A percentile compares a stretch with the other conserved stretches of the same genome.
phyloP scores from a whole-genome alignment of 2,329 filamentous ascomycete species.

The Paraphaeosphaeria minitans region DNA sequence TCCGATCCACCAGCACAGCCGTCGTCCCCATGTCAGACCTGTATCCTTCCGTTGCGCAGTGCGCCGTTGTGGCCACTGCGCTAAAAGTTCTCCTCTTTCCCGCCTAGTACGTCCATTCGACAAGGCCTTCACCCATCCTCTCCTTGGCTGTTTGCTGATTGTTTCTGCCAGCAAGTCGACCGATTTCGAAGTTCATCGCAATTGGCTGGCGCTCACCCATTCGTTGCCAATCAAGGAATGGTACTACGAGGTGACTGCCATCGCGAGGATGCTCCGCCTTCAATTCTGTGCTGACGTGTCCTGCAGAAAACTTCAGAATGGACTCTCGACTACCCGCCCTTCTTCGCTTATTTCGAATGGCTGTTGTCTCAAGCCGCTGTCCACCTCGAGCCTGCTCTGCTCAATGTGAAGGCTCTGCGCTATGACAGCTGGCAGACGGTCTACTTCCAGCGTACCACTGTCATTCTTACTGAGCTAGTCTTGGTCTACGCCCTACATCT shows the following conservation, averaged over 20 bases:
- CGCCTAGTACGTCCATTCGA: conserved; percentile 76
- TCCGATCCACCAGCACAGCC: conserved; percentile 26
- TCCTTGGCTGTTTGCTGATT: conserved; percentile 28
- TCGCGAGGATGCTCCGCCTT: not conserved
- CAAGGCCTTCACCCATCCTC: not conserved
- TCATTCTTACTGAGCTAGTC: conserved; percentile 83
- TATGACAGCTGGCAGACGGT: conserved; percentile 94
- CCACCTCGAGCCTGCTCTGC: conserved; percentile 79
- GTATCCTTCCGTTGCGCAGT: conserved; percentile 88
- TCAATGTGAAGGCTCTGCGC: conserved; percentile 77
- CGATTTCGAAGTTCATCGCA: conserved; percentile 97
- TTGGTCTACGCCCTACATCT: conserved; percentile 81
- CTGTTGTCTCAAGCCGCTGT: conserved; percentile 78
- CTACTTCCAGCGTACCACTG: conserved; percentile 89
- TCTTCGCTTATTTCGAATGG: conserved; percentile 98
- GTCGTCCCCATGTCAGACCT: conserved; percentile 69
- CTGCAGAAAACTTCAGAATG: conserved; percentile 88
- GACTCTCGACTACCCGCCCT: conserved; percentile 98
- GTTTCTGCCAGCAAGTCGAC: conserved; percentile 80
- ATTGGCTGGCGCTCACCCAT: conserved; percentile 96
- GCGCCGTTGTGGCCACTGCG: conserved; percentile 81
- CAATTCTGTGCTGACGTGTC: conserved; percentile 18
- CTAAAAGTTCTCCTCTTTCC: conserved; percentile 93
- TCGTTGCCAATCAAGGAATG: conserved; percentile 85
- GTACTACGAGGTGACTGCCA: conserved; percentile 77